Evolutionary conservation across 2,329 filamentous ascomycete genomes (phyloP).

Genomic region (Rhynchosporium agropyri): DNA sequence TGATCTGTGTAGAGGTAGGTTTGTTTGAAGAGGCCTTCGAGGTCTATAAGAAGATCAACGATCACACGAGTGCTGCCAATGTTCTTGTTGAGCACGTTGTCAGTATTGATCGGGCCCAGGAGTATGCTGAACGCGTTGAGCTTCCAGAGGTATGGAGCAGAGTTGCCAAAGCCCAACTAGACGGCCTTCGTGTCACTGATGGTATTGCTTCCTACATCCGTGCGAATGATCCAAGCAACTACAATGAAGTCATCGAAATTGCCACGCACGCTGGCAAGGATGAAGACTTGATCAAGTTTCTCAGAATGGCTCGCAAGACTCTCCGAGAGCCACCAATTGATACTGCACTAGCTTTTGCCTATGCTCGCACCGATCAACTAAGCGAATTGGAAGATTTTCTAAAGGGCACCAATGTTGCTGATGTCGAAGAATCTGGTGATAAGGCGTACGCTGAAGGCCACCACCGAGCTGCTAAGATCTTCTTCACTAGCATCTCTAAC

Average conservation of each 20-base stretch:
- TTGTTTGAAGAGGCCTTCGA: slow-evolving; percentile 97
- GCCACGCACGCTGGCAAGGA: slow-evolving; percentile 96
- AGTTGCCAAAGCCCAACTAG: slow-evolving; percentile 96
- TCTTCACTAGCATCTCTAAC: slow-evolving; percentile 97
- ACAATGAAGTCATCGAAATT: slow-evolving; percentile 93
- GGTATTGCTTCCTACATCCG: slow-evolving; percentile 97
- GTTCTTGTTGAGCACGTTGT: slow-evolving; percentile 96
- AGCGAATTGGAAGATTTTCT: slow-evolving; percentile 96
- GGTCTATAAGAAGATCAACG: slow-evolving; percentile 96
- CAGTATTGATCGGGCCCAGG: slow-evolving; percentile 95
- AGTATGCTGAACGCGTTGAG: slow-evolving; percentile 93
- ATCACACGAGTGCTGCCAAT: slow-evolving; percentile 82
- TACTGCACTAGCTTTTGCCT: slow-evolving; percentile 91
- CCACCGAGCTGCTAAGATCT: slow-evolving; percentile 97
- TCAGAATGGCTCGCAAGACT: slow-evolving; percentile 97
- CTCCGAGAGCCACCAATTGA: slow-evolving; percentile 92
- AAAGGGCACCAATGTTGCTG: slow-evolving; percentile 87
- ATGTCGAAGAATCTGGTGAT: slow-evolving; percentile 95
- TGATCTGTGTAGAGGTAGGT: slow-evolving; percentile 91
- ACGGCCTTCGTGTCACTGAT: slow-evolving; percentile 89
- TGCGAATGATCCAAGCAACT: slow-evolving; percentile 89
- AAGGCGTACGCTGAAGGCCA: slow-evolving; percentile 95
- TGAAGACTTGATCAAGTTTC: slow-evolving; percentile 93
- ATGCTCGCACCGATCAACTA: slow-evolving; percentile 87
- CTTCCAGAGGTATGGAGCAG: slow-evolving; percentile 96